Conservation (phyloP, 2,329 filamentous ascomycete species). For the Fusarium decemcellulare region DNA sequence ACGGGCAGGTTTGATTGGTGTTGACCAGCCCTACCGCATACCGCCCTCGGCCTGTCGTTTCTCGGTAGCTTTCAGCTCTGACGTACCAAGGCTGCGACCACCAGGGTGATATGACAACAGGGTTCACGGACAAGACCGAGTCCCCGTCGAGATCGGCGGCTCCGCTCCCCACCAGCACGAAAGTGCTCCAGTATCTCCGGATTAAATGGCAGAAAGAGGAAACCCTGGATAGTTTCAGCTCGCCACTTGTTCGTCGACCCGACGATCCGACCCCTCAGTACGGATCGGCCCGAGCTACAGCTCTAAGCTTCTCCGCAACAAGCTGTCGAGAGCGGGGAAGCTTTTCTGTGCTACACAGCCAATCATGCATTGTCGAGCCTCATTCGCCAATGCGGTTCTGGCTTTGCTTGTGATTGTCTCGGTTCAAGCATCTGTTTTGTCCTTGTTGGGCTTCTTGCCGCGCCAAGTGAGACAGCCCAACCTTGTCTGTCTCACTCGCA, state of each 20-base stretch:
- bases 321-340: background rate
- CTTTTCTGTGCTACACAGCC: background rate
- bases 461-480: background rate
- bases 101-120: background rate
- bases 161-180: background rate
- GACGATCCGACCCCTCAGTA: background rate
- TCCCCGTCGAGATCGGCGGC: background rate
- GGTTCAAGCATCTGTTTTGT: background rate
- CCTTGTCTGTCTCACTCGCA: background rate
- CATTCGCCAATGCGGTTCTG: background rate
- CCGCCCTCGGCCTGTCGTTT: background rate
- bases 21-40: background rate
- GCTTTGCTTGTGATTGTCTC: background rate
- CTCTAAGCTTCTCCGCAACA: background rate
- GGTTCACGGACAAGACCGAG: background rate
- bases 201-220: background rate
- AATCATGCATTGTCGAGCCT: background rate
- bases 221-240: background rate
- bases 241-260: background rate
- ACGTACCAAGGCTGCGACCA: background rate
- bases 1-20: background rate
- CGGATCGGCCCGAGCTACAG: background rate
- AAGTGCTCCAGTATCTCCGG: background rate
- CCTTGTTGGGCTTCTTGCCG: background rate
- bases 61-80: background rate